These are phyloP conservation scores for Aspergillus phoenicis DNA, from an alignment of 2,329 filamentous ascomycete genomes.

Conservation along the genomic window DNA sequence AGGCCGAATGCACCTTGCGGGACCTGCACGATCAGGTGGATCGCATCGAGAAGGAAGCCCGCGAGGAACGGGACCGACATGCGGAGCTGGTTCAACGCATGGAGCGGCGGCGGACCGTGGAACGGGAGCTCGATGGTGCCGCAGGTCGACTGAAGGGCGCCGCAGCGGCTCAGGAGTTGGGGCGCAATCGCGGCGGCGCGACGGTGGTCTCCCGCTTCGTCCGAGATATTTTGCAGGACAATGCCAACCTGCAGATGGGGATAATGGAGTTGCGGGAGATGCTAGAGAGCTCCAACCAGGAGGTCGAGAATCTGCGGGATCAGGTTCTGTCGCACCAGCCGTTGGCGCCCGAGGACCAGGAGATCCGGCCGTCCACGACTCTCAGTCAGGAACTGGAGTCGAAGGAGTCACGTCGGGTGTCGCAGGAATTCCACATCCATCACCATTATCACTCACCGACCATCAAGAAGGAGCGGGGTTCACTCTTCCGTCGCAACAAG, in stretches of 20 bases:
- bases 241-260: conserved; percentile 87
- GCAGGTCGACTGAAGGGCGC: conserved; percentile 80
- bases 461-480: conserved; percentile 58
- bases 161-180: conserved; percentile 69
- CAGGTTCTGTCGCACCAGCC: conserved; percentile 81
- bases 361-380: conserved; percentile 50
- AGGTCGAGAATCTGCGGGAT: conserved; percentile 83
- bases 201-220: conserved; percentile 94
- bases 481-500: conserved; percentile 60
- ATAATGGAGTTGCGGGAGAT: conserved; percentile 90
- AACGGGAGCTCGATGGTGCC: conserved; percentile 77
- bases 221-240: conserved; percentile 91
- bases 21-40: conserved; percentile 87
- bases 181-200: conserved; percentile 60
- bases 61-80: conserved; percentile 78
- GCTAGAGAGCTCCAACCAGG: conserved; percentile 87
- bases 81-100: conserved; percentile 78
- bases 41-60: conserved; percentile 80
- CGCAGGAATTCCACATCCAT: conserved; percentile 85
- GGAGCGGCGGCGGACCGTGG: conserved; percentile 79
- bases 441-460: conserved; percentile 83
- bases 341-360: conserved; percentile 39
- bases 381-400: conserved; percentile 72
- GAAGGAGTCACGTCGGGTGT: conserved; percentile 52
- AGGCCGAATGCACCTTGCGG: conserved; percentile 76